Conservation (phyloP, 805 yeast species). For the Kodamaea kakaduensis region DNA sequence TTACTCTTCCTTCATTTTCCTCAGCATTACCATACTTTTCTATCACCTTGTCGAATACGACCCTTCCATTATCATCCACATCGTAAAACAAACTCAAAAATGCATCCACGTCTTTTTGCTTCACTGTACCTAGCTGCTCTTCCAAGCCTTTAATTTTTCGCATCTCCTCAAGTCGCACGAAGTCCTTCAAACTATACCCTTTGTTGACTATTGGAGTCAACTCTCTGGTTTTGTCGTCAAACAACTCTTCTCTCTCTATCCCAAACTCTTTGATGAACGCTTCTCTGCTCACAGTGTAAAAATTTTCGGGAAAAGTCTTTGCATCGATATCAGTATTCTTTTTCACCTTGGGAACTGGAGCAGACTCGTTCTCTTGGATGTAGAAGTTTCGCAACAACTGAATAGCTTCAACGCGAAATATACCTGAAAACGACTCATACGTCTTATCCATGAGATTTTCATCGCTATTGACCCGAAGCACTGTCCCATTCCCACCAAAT, state of each 20-base stretch:
- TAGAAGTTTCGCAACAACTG: constrained; percentile 78
- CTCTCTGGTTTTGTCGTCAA: constrained; percentile 16
- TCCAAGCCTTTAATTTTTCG: constrained; percentile 12
- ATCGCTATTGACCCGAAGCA: constrained; percentile 45
- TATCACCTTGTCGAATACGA: constrained; percentile 20
- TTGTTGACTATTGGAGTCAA: constrained; percentile 21
- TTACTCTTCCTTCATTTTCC: neutral
- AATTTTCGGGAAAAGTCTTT: constrained; percentile 52
- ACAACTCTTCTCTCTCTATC: constrained; percentile 18
- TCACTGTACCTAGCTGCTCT: constrained; percentile 15
- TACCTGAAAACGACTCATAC: constrained; percentile 70
- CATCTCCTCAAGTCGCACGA: constrained; percentile 7
- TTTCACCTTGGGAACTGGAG: constrained; percentile 77
- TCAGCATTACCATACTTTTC: constrained; percentile 11
- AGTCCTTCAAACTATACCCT: constrained; percentile 19
- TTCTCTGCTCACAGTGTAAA: constrained; percentile 49
- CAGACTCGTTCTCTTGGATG: constrained; percentile 76
- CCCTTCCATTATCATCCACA: constrained; percentile 19
- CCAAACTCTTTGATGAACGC: constrained; percentile 55
- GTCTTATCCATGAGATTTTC: constrained; percentile 19
- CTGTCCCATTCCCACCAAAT: constrained; percentile 96
- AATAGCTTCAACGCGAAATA: constrained; percentile 77
- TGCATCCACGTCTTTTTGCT: constrained; percentile 16
- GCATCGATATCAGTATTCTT: constrained; percentile 58
- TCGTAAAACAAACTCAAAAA: constrained; percentile 26